Percentiles rank a stretch among this genome's conserved stretches.
Evolutionary conservation across 345 rosid species (phyloP).

Genomic region (Populus tremula): DNA sequence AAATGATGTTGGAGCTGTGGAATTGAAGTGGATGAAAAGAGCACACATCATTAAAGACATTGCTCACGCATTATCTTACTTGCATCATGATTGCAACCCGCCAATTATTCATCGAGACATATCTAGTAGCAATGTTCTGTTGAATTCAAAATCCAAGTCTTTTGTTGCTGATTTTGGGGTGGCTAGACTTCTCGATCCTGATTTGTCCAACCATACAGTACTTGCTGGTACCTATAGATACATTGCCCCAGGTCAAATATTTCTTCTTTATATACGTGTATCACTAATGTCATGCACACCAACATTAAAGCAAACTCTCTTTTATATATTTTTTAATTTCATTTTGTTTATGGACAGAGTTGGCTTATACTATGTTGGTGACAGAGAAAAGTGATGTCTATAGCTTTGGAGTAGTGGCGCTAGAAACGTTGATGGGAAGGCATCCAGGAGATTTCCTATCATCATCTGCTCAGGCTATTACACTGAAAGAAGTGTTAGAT

Average conservation of each 20-base stretch:
- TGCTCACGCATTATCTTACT: neutral
- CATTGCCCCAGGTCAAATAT: neutral
- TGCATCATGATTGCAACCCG: neutral
- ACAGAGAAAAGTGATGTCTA: too few species aligned
- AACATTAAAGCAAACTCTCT: too few species aligned
- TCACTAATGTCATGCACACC: too few species aligned
- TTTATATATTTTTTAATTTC: too few species aligned
- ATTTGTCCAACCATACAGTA: slow-evolving; percentile 4
- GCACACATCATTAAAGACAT: neutral
- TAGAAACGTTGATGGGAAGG: too few species aligned
- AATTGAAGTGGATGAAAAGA: neutral
- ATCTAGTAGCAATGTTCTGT: neutral
- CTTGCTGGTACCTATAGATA: slow-evolving; percentile 5
- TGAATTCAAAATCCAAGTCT: neutral
- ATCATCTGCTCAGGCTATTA: too few species aligned
- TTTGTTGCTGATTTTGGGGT: neutral
- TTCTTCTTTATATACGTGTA: too few species aligned
- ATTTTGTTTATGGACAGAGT: neutral
- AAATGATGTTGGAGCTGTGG: too few species aligned
- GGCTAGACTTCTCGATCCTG: neutral
- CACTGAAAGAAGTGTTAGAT: too few species aligned
- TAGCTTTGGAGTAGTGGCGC: too few species aligned
- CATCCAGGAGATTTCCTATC: too few species aligned
- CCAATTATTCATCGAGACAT: neutral
- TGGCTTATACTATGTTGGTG: neutral